Evolutionary conservation across 2,329 filamentous ascomycete genomes (phyloP), one percentile per base, ranked within the genome.

Genomic region (Ustilaginoidea virens): DNA sequence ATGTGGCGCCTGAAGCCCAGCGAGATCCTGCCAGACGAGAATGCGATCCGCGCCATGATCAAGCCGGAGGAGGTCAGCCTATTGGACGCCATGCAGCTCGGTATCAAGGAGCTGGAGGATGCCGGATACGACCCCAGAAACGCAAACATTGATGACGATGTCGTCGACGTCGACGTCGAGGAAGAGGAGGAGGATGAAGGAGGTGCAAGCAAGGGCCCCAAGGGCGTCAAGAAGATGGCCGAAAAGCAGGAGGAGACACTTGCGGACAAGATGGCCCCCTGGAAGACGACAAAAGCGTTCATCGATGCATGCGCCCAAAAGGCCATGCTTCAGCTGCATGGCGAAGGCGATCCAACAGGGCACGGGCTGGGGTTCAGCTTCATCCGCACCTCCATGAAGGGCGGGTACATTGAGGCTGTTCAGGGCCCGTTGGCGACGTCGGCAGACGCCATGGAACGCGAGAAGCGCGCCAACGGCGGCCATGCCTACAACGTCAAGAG

Each of bases 351-450:
- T 47, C 90, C 90, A 4, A 93, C 87, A 1, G 85, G 85, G 15
- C 80, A 86, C 43, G 90, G 90, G 2, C 74, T 94, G 34, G 90
- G 82, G 3, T 93, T 96, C 60, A 94, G 82, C 49, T 94, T 98
- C 52, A 86, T 98, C 51, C 85, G 90, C 47, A 94, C 86, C 0
- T 92, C 83, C 1, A 98, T 98, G 90, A 98, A 98, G 55, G 90
- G 90, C 36, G 90, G 90, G 0, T 98, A 74, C 35, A 69, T 94
- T 52, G 82, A 86, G 46, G 79, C 85, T 13, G 70, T 92, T 16
- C 69, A 72, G 32, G 72, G 72, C 2, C 70, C 72, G 3, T 54
- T 70, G 22, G 68, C 71, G 6, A 75, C 71, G 3, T 74, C 71
- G 7, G 85, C 83, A 13, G 83, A 93, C 50, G 86, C 82, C 45